A percentile compares a stretch with the other conserved stretches of the same genome.
Evolutionary conservation across 768 basidiomycete genomes (phyloP).

Genomic region (Psilocybe subaeruginosa): DNA sequence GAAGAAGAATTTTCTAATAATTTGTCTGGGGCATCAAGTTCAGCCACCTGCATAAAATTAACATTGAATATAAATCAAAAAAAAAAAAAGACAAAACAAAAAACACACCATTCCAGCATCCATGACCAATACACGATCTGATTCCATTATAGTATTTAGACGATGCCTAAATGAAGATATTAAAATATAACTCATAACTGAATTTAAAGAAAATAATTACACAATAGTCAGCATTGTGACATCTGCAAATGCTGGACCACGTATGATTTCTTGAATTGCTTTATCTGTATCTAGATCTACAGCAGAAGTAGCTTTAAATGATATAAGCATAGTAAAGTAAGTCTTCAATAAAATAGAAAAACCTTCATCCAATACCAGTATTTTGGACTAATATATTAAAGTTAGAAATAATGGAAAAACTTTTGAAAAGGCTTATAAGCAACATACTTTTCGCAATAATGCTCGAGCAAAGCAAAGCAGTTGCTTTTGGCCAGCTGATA

Average conservation of each 20-base stretch:
- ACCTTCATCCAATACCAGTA: conserved; percentile 95
- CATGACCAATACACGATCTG: conserved; percentile 81
- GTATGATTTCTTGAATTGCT: conserved; percentile 87
- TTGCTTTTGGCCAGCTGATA: conserved; percentile 87
- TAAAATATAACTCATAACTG: not conserved
- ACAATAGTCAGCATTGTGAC: conserved; percentile 90
- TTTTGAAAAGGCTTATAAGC: not conserved
- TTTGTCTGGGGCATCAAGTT: conserved; percentile 72
- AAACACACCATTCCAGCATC: conserved; percentile 67
- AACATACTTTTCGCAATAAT: conserved; percentile 67
- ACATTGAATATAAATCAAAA: not conserved
- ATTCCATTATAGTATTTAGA: conserved; percentile 83
- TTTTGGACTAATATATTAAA: conserved; percentile 58
- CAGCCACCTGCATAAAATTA: conserved; percentile 52
- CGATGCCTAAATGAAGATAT: conserved; percentile 54
- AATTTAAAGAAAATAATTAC: conserved; percentile 41
- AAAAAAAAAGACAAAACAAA: not conserved
- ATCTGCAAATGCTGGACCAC: conserved; percentile 73
- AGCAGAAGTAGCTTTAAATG: conserved; percentile 72
- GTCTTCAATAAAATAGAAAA: conserved; percentile 4
- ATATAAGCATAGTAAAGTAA: conserved; percentile 1
- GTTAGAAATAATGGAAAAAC: not conserved
- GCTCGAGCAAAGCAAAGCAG: conserved; percentile 89
- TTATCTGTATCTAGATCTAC: conserved; percentile 91
- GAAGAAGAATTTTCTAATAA: conserved; percentile 62